Percentiles rank a stretch among this genome's conserved stretches.
Evolutionary conservation across 2,329 filamentous ascomycete species (phyloP).

Genomic region (Aureobasidium pullulans): DNA sequence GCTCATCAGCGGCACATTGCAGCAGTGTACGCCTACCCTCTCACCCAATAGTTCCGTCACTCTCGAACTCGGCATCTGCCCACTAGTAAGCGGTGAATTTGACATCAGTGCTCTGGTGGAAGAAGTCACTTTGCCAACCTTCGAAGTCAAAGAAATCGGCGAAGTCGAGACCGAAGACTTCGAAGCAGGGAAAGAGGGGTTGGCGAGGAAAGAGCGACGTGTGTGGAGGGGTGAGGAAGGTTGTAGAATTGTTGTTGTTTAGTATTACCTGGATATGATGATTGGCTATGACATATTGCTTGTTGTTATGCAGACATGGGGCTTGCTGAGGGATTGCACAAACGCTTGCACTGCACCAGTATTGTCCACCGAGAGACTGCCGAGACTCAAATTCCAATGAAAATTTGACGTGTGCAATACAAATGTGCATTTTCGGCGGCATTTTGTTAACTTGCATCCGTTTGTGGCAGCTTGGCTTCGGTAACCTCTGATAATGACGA

Average conservation of each 20-base stretch:
- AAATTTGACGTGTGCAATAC: no score
- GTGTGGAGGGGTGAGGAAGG: conserved; percentile 16
- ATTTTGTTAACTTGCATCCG: no score
- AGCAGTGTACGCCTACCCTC: conserved; percentile 62
- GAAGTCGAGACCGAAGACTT: background rate
- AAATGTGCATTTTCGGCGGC: no score
- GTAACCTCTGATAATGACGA: no score
- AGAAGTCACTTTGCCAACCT: conserved; percentile 51
- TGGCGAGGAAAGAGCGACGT: conserved; percentile 1
- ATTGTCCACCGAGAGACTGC: no score
- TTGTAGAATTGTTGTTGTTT: conserved; percentile 10
- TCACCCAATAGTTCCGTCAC: conserved; percentile 51
- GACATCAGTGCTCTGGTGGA: conserved; percentile 76
- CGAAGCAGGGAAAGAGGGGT: conserved; percentile 1
- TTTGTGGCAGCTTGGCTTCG: no score
- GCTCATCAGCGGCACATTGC: conserved; percentile 76
- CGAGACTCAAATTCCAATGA: no score
- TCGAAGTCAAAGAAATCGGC: background rate
- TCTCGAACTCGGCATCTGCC: conserved; percentile 61
- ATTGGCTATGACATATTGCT: no score
- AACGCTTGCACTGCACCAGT: no score
- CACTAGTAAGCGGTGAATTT: conserved; percentile 73
- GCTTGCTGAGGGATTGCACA: no score
- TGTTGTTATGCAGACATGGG: no score
- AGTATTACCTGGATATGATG: no score